Evolutionary conservation across 306 rosid species (phyloP).

Genomic region (Sicyos baderoa): DNA sequence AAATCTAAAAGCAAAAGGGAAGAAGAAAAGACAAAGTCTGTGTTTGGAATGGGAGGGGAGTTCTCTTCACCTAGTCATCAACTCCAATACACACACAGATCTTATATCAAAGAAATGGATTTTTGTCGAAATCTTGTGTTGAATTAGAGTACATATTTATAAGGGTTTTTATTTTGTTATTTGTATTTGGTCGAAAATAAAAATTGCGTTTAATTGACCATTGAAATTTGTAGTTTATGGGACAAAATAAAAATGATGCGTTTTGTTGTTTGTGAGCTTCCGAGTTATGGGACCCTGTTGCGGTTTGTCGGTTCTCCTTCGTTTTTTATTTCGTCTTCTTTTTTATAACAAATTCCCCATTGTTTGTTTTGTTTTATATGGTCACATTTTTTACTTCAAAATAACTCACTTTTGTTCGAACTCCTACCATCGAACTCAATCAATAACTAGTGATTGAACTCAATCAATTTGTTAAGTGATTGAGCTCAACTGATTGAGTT

Average conservation of each 20-base stretch:
- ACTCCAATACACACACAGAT: background rate
- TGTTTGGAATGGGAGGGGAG: background rate
- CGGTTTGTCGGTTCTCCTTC: constrained; percentile 12
- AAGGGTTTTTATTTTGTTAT: no score
- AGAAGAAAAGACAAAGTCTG: background rate
- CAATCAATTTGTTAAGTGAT: no score
- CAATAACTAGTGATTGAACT: no score
- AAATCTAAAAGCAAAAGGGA: background rate
- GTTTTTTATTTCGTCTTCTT: background rate
- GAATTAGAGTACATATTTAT: no score
- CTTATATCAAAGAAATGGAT: constrained; percentile 7
- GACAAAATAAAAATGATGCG: background rate
- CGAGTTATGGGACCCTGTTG: constrained; percentile 1
- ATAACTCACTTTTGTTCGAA: no score
- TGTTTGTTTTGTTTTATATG: no score
- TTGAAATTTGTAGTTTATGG: background rate
- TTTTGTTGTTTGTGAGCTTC: background rate
- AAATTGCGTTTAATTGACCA: background rate
- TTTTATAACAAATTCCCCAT: background rate
- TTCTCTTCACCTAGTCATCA: constrained; percentile 13
- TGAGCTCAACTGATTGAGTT: no score
- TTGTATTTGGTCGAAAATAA: no score
- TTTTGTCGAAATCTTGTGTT: no score
- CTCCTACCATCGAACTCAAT: no score
- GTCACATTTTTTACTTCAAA: no score